A percentile compares a stretch with the other conserved stretches of the same genome.
These are phyloP conservation scores for Aurinia saxatilis DNA, from an alignment of 345 rosid genomes.

Conservation along the genomic window DNA sequence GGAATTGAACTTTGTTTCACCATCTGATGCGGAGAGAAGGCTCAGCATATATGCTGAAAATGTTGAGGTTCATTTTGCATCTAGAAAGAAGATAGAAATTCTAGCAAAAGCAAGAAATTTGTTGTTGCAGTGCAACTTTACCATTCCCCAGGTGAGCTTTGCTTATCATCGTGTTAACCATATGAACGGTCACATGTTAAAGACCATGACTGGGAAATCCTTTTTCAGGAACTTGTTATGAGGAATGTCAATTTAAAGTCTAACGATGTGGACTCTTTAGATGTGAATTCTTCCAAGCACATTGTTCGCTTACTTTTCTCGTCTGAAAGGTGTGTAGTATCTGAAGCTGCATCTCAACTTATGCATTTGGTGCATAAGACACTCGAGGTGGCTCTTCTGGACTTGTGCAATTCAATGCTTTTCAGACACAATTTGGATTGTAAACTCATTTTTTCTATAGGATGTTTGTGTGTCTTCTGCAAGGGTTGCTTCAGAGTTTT, in stretches of 20 bases:
- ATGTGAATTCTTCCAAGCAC: slow-evolving; percentile 36
- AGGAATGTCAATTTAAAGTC: slow-evolving; percentile 26
- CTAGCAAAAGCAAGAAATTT: slow-evolving; percentile 81
- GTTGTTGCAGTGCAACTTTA: slow-evolving; percentile 71
- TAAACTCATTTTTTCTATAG: slow-evolving; percentile 36
- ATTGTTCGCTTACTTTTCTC: slow-evolving; percentile 68
- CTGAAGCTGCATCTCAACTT: slow-evolving; percentile 76
- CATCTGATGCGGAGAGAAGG: slow-evolving; percentile 59
- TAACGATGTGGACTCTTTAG: slow-evolving; percentile 22
- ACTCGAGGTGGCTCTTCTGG: slow-evolving; percentile 47
- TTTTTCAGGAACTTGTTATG: slow-evolving; percentile 48
- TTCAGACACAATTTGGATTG: slow-evolving; percentile 8
- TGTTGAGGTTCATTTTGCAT: slow-evolving; percentile 97
- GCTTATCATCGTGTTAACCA: not conserved
- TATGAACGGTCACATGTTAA: slow-evolving; percentile 6
- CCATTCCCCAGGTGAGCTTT: slow-evolving; percentile 57
- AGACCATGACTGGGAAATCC: slow-evolving; percentile 2
- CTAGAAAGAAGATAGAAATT: slow-evolving; percentile 70
- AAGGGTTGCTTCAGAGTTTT: slow-evolving; percentile 79
- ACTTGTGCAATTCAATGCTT: slow-evolving; percentile 4
- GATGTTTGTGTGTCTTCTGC: slow-evolving; percentile 82
- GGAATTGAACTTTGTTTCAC: slow-evolving; percentile 61
- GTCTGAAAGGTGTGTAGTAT: slow-evolving; percentile 73
- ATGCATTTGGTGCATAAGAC: slow-evolving; percentile 79
- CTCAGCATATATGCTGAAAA: slow-evolving; percentile 79